phyloP scores from a whole-genome alignment of 2,329 filamentous ascomycete species.

The Colletotrichum sojae region DNA sequence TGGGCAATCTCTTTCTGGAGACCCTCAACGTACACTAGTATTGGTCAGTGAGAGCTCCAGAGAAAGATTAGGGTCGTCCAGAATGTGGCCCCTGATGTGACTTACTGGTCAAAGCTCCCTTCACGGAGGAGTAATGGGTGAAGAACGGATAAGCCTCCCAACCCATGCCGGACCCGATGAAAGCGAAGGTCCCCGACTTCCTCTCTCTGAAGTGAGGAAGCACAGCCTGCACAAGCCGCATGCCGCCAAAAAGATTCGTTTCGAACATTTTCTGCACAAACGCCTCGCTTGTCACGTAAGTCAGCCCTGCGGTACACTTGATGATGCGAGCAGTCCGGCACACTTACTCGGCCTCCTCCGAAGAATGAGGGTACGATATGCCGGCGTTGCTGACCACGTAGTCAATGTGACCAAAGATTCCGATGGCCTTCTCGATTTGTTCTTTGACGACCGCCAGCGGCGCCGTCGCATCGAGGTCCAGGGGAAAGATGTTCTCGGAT shows the following conservation, averaged over 20 bases:
- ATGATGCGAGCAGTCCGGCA: background rate
- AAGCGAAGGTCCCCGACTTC: slow-evolving; percentile 45
- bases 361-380: slow-evolving; percentile 40
- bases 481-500: slow-evolving; percentile 53
- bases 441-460: slow-evolving; percentile 52
- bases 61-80: background rate
- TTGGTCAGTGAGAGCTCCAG: background rate
- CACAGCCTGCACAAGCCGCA: slow-evolving; percentile 46
- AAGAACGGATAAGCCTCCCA: slow-evolving; percentile 40
- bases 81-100: slow-evolving; percentile 41
- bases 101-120: slow-evolving; percentile 39
- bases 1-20: slow-evolving; percentile 8
- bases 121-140: slow-evolving; percentile 49
- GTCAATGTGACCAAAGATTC: slow-evolving; percentile 59
- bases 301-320: background rate
- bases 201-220: slow-evolving; percentile 47
- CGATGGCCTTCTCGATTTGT: slow-evolving; percentile 54
- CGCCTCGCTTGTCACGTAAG: slow-evolving; percentile 42
- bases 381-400: slow-evolving; percentile 45
- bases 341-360: slow-evolving; percentile 51
- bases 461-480: slow-evolving; percentile 51
- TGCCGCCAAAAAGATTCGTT: slow-evolving; percentile 47
- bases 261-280: slow-evolving; percentile 48
- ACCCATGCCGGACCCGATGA: slow-evolving; percentile 46
- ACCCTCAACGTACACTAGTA: slow-evolving; percentile 6